A percentile compares a stretch with the other conserved stretches of the same genome.
Conservation (phyloP, 2,329 filamentous ascomycete genomes). For the Fusarium mangiferae region DNA sequence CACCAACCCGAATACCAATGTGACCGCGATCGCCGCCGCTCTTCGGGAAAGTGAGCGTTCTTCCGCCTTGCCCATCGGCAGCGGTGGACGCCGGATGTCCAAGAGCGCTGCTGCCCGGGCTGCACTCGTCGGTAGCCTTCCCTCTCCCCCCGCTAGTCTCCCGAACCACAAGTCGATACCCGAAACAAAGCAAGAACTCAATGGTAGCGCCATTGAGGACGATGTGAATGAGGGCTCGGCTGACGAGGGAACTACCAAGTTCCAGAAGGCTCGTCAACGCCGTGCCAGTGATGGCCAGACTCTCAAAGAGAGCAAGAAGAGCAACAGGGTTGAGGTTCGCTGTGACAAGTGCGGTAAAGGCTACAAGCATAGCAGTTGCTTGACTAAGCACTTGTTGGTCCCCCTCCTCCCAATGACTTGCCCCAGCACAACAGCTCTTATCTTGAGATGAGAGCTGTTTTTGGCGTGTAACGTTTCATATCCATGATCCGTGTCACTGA, state of each 20-base stretch:
- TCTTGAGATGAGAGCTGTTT: conserved; percentile 17
- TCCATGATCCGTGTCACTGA: conserved; percentile 43
- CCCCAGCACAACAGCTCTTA: conserved; percentile 49
- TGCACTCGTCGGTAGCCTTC: conserved; percentile 66
- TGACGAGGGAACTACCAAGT: conserved; percentile 62
- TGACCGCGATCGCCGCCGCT: conserved; percentile 79
- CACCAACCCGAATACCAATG: conserved; percentile 77
- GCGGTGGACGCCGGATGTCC: conserved; percentile 72
- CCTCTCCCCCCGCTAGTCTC: conserved; percentile 74
- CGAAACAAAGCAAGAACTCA: conserved; percentile 60
- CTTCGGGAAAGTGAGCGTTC: conserved; percentile 73
- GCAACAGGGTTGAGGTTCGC: conserved; percentile 84
- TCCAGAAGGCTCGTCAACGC: conserved; percentile 62
- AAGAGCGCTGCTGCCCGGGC: conserved; percentile 67
- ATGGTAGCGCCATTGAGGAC: conserved; percentile 76
- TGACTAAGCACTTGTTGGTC: conserved; percentile 99
- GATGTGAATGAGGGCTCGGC: conserved; percentile 69
- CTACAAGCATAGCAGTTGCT: conserved; percentile 99
- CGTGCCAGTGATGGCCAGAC: conserved; percentile 89
- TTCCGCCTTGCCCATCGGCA: conserved; percentile 66
- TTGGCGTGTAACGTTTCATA: conserved; percentile 30
- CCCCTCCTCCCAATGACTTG: conserved; percentile 64
- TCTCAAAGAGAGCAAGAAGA: conserved; percentile 87
- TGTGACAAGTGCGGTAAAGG: conserved; percentile 99
- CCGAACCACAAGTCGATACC: conserved; percentile 66